A percentile compares a stretch with the other conserved stretches of the same genome.
Conservation (phyloP, 257 asterid genomes). For the Nicotiana tomentosiformis region DNA sequence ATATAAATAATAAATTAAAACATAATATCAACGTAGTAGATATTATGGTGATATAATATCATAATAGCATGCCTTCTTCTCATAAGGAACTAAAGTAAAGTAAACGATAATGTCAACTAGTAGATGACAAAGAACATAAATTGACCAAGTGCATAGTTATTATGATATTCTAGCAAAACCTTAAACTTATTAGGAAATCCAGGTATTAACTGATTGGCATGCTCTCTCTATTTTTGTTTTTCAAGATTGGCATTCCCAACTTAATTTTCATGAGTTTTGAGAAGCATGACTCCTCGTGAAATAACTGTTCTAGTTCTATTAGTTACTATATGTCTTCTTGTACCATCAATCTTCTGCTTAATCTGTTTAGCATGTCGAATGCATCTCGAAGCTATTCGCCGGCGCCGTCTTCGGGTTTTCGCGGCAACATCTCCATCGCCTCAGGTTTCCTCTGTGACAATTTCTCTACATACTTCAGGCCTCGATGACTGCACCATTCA, state of each 20-base stretch:
- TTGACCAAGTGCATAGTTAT: background rate
- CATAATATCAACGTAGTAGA: background rate
- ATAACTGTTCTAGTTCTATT: background rate
- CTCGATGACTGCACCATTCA: constrained; percentile 19
- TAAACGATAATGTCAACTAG: background rate
- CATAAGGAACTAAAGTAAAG: background rate
- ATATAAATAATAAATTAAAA: background rate
- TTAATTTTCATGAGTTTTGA: background rate
- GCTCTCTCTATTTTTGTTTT: background rate
- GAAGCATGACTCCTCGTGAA: background rate
- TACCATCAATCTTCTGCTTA: background rate
- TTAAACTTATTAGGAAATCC: background rate
- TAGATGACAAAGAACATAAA: background rate
- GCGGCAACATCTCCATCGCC: background rate
- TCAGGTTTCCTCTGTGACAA: background rate
- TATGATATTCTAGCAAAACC: no score
- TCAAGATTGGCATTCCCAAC: background rate
- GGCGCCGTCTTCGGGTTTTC: background rate
- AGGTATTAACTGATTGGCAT: background rate
- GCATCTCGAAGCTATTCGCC: background rate
- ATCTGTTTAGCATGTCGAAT: background rate
- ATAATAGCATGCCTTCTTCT: background rate
- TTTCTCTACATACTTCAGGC: background rate
- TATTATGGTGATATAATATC: background rate
- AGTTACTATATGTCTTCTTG: background rate